Conservation (phyloP, 2,329 filamentous ascomycete species). For the Daldinia eschscholtzii region DNA sequence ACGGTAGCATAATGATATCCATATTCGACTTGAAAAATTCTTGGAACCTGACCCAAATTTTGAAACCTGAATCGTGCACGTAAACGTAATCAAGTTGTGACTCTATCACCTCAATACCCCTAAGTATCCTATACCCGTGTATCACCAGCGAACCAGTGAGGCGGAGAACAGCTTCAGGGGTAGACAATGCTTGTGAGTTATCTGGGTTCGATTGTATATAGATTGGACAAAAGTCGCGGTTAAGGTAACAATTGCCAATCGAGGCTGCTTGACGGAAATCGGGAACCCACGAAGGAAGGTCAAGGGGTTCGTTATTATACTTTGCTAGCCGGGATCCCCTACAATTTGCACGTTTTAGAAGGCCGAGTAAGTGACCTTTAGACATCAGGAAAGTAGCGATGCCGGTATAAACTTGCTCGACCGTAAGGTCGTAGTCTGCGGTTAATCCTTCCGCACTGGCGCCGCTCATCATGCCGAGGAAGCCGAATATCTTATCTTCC, state of each 20-base stretch:
- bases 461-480: not conserved
- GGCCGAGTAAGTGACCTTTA: not conserved
- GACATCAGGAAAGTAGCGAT: not conserved
- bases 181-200: not conserved
- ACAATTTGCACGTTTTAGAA: not conserved
- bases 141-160: not conserved
- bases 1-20: too few relatives aligned
- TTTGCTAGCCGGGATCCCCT: not conserved
- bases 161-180: not conserved
- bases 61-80: too few relatives aligned
- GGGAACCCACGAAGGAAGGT: constrained; percentile 2
- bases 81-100: not conserved
- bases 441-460: not conserved
- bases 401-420: not conserved
- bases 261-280: not conserved
- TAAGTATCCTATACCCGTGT: constrained; percentile 1
- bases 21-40: too few relatives aligned
- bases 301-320: not conserved
- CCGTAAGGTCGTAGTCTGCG: not conserved
- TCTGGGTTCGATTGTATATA: not conserved
- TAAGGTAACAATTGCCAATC: not conserved
- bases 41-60: too few relatives aligned
- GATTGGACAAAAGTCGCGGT: not conserved
- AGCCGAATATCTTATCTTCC: constrained; percentile 1
- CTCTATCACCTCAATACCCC: not conserved